These are phyloP conservation scores for Gossypioides kirkii DNA, from an alignment of 345 rosid genomes.

Conservation along the genomic window DNA sequence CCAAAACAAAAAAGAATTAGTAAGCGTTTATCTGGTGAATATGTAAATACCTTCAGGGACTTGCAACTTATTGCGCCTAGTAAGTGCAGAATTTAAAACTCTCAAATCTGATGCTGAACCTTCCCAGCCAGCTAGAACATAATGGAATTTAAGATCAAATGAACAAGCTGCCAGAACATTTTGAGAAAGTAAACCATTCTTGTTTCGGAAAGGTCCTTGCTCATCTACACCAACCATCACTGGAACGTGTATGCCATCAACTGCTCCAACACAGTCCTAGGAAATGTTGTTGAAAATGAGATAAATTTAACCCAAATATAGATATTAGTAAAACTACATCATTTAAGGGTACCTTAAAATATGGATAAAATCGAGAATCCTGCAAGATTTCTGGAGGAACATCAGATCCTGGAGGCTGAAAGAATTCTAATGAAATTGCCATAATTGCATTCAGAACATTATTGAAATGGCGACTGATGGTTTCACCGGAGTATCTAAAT, in stretches of 20 bases:
- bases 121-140: slow-evolving; percentile 96
- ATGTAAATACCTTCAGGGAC: slow-evolving; percentile 63
- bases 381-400: slow-evolving; percentile 42
- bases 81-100: slow-evolving; percentile 72
- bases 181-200: slow-evolving; percentile 72
- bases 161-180: slow-evolving; percentile 75
- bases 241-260: slow-evolving; percentile 76
- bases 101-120: slow-evolving; percentile 82
- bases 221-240: slow-evolving; percentile 91
- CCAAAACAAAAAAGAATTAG: background rate
- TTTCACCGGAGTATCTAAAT: slow-evolving; percentile 79
- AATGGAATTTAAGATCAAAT: slow-evolving; percentile 75
- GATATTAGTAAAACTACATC: background rate
- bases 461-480: slow-evolving; percentile 93
- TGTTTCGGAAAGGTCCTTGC: slow-evolving; percentile 84
- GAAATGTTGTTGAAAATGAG: slow-evolving; percentile 20
- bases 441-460: slow-evolving; percentile 75
- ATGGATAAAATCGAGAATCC: slow-evolving; percentile 57
- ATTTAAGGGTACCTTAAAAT: slow-evolving; percentile 54
- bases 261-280: slow-evolving; percentile 79
- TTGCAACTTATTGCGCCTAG: slow-evolving; percentile 56
- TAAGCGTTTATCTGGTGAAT: background rate
- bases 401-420: slow-evolving; percentile 51
- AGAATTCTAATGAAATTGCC: slow-evolving; percentile 66
- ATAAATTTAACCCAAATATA: slow-evolving; percentile 4